These are phyloP conservation scores for Atkinsonella hypoxylon DNA, from an alignment of 2,329 filamentous ascomycete species.

Conservation along the genomic window DNA sequence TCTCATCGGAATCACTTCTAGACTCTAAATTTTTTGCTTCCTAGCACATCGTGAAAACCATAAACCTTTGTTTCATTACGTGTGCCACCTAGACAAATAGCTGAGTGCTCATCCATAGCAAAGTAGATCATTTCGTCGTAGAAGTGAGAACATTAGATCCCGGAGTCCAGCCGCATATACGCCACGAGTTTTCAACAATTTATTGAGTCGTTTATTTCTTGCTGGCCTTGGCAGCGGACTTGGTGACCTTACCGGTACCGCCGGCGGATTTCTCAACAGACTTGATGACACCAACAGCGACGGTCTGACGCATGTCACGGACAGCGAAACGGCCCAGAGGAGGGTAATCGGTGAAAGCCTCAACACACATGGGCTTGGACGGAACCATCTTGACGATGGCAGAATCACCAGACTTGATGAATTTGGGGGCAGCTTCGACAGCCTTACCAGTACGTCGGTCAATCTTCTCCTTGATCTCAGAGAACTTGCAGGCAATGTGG, in stretches of 20 bases:
- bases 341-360: conserved; percentile 99
- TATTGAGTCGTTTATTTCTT: conserved; percentile 51
- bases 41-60: conserved; percentile 25
- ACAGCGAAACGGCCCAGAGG: conserved; percentile 99
- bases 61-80: conserved; percentile 26
- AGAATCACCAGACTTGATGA: conserved; percentile 99
- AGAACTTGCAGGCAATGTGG: conserved; percentile 99
- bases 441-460: conserved; percentile 99
- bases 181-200: conserved; percentile 13
- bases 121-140: conserved; percentile 32
- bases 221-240: conserved; percentile 60
- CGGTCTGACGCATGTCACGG: conserved; percentile 92
- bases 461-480: conserved; percentile 99
- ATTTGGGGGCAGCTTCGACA: conserved; percentile 85
- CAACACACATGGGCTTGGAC: conserved; percentile 99
- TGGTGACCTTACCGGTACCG: conserved; percentile 54
- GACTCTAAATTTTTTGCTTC: conserved; percentile 34
- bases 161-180: conserved; percentile 14
- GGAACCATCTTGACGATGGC: conserved; percentile 99
- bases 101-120: conserved; percentile 32
- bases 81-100: conserved; percentile 27
- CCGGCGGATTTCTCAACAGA: conserved; percentile 54
- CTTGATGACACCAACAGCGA: conserved; percentile 94
- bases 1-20: conserved; percentile 25
- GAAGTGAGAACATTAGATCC: conserved; percentile 28